Percentiles rank a stretch among this genome's conserved stretches.
Conservation (phyloP, 345 rosid species). For the Bruguiera parviflora region DNA sequence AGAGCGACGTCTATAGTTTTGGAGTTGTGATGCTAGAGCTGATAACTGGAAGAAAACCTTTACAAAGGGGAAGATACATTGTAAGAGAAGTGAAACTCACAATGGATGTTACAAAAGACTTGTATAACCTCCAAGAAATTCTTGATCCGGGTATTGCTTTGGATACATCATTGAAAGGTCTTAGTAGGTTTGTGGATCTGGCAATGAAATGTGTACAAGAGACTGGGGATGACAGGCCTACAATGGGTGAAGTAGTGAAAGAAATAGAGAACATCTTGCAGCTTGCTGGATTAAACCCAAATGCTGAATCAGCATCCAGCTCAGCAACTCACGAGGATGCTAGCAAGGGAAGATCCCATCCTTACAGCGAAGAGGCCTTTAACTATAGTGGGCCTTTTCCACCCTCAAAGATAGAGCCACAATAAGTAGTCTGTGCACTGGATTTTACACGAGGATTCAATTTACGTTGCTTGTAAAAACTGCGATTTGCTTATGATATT, state of each 20-base stretch:
- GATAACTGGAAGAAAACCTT: slow-evolving; percentile 65
- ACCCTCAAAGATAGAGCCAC: slow-evolving; percentile 9
- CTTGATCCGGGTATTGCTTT: slow-evolving; percentile 59
- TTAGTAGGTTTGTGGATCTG: slow-evolving; percentile 55
- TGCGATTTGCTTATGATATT: no score
- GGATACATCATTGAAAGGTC: slow-evolving; percentile 48
- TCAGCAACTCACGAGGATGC: slow-evolving; percentile 49
- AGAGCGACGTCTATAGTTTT: slow-evolving; percentile 92
- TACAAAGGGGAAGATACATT: slow-evolving; percentile 75
- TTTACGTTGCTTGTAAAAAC: no score
- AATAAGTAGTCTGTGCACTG: not conserved
- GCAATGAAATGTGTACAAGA: slow-evolving; percentile 60
- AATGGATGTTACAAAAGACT: slow-evolving; percentile 50
- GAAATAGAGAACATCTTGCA: slow-evolving; percentile 70
- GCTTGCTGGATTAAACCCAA: slow-evolving; percentile 55
- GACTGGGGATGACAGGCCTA: slow-evolving; percentile 53
- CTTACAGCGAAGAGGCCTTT: slow-evolving; percentile 34
- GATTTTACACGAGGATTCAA: no score
- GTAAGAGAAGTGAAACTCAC: slow-evolving; percentile 66
- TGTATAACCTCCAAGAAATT: slow-evolving; percentile 60
- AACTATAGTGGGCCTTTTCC: slow-evolving; percentile 17
- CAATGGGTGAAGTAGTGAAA: slow-evolving; percentile 72
- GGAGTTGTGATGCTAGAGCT: slow-evolving; percentile 86
- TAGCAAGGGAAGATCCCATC: slow-evolving; percentile 34
- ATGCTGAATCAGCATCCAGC: slow-evolving; percentile 47